Base-by-base conservation (phyloP, 805 yeast genomes). In the Ogataea philodendri region DNA sequence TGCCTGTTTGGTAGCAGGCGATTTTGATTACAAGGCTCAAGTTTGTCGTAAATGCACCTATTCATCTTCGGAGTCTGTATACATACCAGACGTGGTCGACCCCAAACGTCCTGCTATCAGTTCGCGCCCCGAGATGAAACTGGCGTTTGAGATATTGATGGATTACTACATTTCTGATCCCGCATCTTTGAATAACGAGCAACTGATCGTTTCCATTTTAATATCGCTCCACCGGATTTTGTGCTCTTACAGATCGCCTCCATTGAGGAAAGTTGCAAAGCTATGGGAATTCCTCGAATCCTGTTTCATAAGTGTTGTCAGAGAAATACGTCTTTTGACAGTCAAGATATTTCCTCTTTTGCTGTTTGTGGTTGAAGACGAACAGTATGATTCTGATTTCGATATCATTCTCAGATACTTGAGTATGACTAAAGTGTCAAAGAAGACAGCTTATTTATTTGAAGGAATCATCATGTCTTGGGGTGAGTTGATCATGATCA, bases 401-500 rank as follows among this genome's bases (percentile, higher is more conserved):
- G 67, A 70, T 14, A 30, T 52, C 0, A 63, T 82, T 6, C 59
- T 76, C 27, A 53, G 59, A 9, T 54, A 62, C 26, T 44, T 79
- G 0, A 68, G 73, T 23, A 49, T 62, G 1, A 65, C 75, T 26
- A 61, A 63, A 5, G 63, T 69, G n/a, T 49, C 54, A 10, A 55
- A 59, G 3, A 46, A 46, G 7, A 45, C 47, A 8, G 30, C 48
- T 2, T 66, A 73, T 39, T 49, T 78, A 32, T 78, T 75, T 7
- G 89, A 83, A 52, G 72, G 82, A 0, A 67, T 76, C 0, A 65
- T 78, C 1, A 65, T 67, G 45, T 69, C 83, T 0, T 76, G 89
- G 75, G 76, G 81, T 1, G 84, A 78, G 34, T 51, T 86, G 22
- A 79, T 84, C 0, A 61, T 74, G 5, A 68, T 80, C 0, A 69